A percentile compares a stretch with the other conserved stretches of the same genome.
These are phyloP conservation scores for Taiozyma sp. DNA, from an alignment of 1,139 yeast genomes.

Conservation along the genomic window DNA sequence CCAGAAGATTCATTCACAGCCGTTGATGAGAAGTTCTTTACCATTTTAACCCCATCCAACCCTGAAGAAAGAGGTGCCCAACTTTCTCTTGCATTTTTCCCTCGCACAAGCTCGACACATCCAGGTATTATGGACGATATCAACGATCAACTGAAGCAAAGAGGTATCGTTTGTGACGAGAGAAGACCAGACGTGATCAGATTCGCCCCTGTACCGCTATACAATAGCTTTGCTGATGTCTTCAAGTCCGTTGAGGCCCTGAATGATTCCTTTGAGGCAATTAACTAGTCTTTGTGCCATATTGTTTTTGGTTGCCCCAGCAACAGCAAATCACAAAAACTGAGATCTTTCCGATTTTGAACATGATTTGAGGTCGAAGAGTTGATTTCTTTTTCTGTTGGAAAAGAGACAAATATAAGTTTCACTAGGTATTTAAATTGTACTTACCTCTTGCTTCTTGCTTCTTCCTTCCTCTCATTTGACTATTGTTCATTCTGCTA, in stretches of 20 bases:
- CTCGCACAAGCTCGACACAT: conserved; percentile 32
- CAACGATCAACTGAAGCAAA: conserved; percentile 38
- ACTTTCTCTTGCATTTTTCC: conserved; percentile 65
- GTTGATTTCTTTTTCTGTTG: not conserved
- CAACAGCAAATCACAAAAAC: not conserved
- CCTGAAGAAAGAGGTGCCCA: conserved; percentile 72
- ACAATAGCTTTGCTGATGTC: conserved; percentile 72
- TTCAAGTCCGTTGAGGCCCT: conserved; percentile 41
- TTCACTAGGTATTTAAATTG: not conserved
- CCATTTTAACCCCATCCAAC: conserved; percentile 67
- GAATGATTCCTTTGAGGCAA: conserved; percentile 32
- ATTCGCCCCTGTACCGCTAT: conserved; percentile 78
- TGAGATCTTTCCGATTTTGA: not conserved
- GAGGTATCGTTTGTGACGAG: conserved; percentile 81
- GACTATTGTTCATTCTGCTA: not conserved
- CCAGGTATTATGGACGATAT: conserved; percentile 62
- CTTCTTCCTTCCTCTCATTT: not conserved
- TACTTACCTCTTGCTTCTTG: not conserved
- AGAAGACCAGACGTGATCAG: conserved; percentile 86
- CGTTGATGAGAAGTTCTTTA: conserved; percentile 40
- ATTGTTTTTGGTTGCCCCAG: not conserved
- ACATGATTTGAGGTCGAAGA: not conserved
- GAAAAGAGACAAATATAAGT: not conserved
- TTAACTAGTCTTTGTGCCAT: not conserved
- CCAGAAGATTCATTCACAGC: conserved; percentile 23